Evolutionary conservation across 805 yeast genomes (phyloP).

Genomic region (Ogataea naganishii): DNA sequence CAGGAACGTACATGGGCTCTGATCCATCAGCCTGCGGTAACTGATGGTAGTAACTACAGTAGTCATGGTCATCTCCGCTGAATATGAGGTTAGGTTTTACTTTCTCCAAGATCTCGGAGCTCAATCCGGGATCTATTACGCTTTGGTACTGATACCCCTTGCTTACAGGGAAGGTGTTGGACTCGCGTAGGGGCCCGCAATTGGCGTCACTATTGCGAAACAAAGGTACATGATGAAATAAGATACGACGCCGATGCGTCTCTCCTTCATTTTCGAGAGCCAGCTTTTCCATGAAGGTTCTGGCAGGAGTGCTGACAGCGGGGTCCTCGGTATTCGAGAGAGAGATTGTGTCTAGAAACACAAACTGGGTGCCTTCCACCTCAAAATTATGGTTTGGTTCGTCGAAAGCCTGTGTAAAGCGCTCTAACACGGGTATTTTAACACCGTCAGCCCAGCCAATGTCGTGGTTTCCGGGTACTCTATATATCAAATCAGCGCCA

Average conservation of each 20-base stretch:
- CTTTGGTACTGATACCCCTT: conserved; percentile 87
- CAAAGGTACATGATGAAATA: conserved; percentile 83
- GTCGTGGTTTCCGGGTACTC: conserved; percentile 89
- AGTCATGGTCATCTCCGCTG: conserved; percentile 96
- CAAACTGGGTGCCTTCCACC: conserved; percentile 61
- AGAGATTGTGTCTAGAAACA: conserved; percentile 75
- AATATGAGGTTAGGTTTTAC: conserved; percentile 65
- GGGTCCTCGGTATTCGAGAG: conserved; percentile 47
- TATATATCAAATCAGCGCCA: conserved; percentile 4
- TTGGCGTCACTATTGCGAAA: conserved; percentile 52
- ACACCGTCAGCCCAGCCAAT: conserved; percentile 84
- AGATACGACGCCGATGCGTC: conserved; percentile 46
- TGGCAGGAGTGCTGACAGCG: conserved; percentile 38
- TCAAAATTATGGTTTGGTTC: conserved; percentile 47
- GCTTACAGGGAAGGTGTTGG: conserved; percentile 56
- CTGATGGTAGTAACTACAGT: conserved; percentile 66
- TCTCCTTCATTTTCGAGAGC: conserved; percentile 12
- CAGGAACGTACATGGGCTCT: conserved; percentile 4
- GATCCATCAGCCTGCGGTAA: too few species aligned
- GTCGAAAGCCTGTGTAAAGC: conserved; percentile 73
- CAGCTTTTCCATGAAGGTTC: conserved; percentile 39
- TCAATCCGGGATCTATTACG: conserved; percentile 51
- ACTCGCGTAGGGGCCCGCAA: conserved; percentile 78
- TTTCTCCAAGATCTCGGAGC: conserved; percentile 46
- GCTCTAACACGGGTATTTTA: conserved; percentile 38